A percentile compares a stretch with the other conserved stretches of the same genome.
Evolutionary conservation across 2,329 filamentous ascomycete species (phyloP).

Genomic region (Lachnellula arida): DNA sequence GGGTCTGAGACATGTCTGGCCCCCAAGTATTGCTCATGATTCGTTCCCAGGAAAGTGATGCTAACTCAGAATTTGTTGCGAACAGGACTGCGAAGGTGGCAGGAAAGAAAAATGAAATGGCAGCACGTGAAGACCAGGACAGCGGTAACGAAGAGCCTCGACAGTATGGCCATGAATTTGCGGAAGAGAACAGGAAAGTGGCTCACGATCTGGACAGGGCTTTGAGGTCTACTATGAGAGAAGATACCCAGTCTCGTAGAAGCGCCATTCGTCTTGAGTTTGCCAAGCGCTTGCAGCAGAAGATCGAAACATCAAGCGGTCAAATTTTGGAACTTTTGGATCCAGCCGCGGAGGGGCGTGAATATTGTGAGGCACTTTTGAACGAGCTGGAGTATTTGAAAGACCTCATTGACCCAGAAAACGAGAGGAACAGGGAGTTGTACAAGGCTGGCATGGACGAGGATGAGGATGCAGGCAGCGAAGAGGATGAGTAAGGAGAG

Average conservation of each 20-base stretch:
- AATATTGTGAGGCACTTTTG: conserved; percentile 20
- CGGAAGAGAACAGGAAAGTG: background rate
- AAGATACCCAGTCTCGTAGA: background rate
- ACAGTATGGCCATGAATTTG: background rate
- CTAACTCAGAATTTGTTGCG: background rate
- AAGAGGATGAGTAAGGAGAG: background rate
- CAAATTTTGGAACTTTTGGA: conserved; percentile 19
- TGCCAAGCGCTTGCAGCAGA: background rate
- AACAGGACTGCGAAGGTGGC: background rate
- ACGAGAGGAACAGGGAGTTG: conserved; percentile 12
- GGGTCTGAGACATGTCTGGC: too few species aligned
- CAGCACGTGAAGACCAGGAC: background rate
- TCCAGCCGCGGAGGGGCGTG: conserved; percentile 5
- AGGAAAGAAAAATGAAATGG: background rate
- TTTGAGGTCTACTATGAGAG: background rate
- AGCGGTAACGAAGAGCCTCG: background rate
- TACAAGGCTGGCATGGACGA: conserved; percentile 5
- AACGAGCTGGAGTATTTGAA: conserved; percentile 19
- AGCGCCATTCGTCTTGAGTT: background rate
- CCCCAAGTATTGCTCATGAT: too few species aligned
- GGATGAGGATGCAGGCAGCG: conserved; percentile 3
- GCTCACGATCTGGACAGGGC: background rate
- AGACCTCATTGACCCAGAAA: conserved; percentile 15
- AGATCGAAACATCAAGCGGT: background rate
- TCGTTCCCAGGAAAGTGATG: too few species aligned